Percentiles rank a stretch among this genome's conserved stretches.
phyloP scores from a whole-genome alignment of 2,329 filamentous ascomycete genomes.

The Sporothrix inflata region DNA sequence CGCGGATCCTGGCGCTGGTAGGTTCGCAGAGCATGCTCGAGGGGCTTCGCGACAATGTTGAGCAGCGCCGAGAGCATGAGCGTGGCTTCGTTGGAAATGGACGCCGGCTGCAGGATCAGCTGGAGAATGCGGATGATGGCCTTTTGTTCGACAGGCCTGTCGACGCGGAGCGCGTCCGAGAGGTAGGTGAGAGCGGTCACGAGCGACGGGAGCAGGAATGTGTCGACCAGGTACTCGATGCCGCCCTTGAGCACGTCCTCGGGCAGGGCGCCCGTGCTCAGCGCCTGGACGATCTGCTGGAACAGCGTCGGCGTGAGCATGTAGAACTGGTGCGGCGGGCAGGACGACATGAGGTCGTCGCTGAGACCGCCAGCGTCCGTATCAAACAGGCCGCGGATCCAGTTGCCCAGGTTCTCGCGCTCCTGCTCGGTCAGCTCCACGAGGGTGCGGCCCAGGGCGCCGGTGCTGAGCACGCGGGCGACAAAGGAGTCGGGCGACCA shows the following conservation, averaged over 20 bases:
- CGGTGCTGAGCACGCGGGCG: constrained; percentile 64
- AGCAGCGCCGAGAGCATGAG: constrained; percentile 72
- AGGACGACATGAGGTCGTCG: constrained; percentile 81
- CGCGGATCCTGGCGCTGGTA: constrained; percentile 69
- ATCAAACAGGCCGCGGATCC: constrained; percentile 78
- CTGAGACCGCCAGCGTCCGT: constrained; percentile 72
- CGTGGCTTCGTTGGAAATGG: constrained; percentile 71
- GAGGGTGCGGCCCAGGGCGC: constrained; percentile 58
- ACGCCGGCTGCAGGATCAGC: constrained; percentile 69
- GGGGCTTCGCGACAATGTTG: constrained; percentile 69
- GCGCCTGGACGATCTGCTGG: constrained; percentile 72
- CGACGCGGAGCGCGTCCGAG: constrained; percentile 69
- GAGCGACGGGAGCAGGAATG: constrained; percentile 77
- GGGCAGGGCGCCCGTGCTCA: constrained; percentile 64
- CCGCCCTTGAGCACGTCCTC: constrained; percentile 74
- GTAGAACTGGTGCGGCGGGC: constrained; percentile 82
- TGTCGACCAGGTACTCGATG: constrained; percentile 78
- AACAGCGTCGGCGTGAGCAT: constrained; percentile 76
- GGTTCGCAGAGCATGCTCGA: constrained; percentile 68
- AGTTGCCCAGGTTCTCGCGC: constrained; percentile 67
- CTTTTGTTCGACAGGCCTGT: constrained; percentile 65
- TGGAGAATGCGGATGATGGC: constrained; percentile 73
- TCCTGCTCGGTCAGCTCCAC: constrained; percentile 68
- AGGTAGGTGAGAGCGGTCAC: constrained; percentile 75
- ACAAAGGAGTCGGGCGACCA: constrained; percentile 65